Evolutionary conservation across 768 basidiomycete genomes (phyloP).

Genomic region (Mrakia gelida): DNA sequence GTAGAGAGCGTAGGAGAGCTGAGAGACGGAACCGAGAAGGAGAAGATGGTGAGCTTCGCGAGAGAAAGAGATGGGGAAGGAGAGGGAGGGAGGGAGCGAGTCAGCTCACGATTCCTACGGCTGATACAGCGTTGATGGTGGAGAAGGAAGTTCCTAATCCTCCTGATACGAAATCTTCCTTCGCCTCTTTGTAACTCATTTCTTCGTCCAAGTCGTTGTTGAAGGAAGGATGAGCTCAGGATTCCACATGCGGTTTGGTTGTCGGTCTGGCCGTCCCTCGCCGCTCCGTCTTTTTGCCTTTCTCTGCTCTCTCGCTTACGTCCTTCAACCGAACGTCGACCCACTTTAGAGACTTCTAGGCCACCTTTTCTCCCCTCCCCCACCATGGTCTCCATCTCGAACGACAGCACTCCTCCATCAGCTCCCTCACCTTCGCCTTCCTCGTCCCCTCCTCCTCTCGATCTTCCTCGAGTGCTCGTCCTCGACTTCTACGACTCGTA

Average conservation of each 20-base stretch:
- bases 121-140: constrained; percentile 66
- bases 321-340: too few species aligned
- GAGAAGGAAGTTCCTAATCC: constrained; percentile 64
- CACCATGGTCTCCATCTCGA: background rate
- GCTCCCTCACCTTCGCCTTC: background rate
- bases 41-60: background rate
- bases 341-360: too few species aligned
- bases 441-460: background rate
- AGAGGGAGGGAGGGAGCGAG: background rate
- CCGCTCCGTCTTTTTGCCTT: too few species aligned
- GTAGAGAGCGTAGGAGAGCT: constrained; percentile 72
- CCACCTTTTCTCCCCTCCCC: too few species aligned
- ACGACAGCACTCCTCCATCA: background rate
- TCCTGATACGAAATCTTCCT: constrained; percentile 76
- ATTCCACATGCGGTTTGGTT: too few species aligned
- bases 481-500: constrained; percentile 47
- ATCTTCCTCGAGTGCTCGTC: constrained; percentile 42
- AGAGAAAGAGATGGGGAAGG: background rate
- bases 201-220: background rate
- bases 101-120: constrained; percentile 58
- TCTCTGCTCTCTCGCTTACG: too few species aligned
- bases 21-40: background rate
- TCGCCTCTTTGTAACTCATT: constrained; percentile 62
- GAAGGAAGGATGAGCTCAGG: too few species aligned
- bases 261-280: too few species aligned